Evolutionary conservation across 225 moss, liverwort and hornwort species (phyloP).

Genomic region (Polytrichum commune): DNA sequence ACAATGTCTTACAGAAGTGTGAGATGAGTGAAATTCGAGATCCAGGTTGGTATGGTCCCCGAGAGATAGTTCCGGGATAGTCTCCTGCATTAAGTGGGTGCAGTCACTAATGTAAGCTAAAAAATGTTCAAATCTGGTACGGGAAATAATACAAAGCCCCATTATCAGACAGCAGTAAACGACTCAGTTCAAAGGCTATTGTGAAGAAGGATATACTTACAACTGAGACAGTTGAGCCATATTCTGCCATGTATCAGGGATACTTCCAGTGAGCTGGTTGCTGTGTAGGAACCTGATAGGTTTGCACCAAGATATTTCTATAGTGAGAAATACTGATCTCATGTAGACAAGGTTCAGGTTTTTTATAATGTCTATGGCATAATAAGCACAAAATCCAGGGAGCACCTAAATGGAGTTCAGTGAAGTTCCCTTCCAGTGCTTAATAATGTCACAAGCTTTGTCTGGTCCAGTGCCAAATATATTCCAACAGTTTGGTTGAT

Average conservation of each 20-base stretch:
- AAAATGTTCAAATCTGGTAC: not conserved
- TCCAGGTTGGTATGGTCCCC: slow-evolving; percentile 26
- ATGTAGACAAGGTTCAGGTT: not conserved
- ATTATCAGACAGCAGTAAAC: not conserved
- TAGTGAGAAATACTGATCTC: not conserved
- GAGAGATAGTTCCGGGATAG: slow-evolving; percentile 29
- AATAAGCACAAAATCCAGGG: too few species aligned
- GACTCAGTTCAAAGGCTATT: not conserved
- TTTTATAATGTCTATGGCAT: too few species aligned
- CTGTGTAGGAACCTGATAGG: slow-evolving; percentile 19
- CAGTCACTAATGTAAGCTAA: not conserved
- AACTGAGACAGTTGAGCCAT: slow-evolving; percentile 12
- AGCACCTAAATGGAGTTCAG: not conserved
- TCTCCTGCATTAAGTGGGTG: slow-evolving; percentile 30
- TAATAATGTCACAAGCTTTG: not conserved
- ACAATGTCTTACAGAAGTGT: slow-evolving; percentile 13
- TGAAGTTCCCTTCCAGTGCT: not conserved
- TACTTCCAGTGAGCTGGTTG: slow-evolving; percentile 32
- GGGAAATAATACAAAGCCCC: not conserved
- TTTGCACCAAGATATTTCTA: not conserved
- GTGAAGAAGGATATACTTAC: slow-evolving; percentile 24
- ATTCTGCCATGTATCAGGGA: slow-evolving; percentile 34
- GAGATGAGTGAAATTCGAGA: slow-evolving; percentile 26
- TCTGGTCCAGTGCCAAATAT: not conserved
- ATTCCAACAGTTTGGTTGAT: not conserved